Percentiles rank a stretch among this genome's conserved stretches.
These are phyloP conservation scores for Aureobasidium sp. DNA, from an alignment of 2,329 filamentous ascomycete genomes.

Conservation along the genomic window DNA sequence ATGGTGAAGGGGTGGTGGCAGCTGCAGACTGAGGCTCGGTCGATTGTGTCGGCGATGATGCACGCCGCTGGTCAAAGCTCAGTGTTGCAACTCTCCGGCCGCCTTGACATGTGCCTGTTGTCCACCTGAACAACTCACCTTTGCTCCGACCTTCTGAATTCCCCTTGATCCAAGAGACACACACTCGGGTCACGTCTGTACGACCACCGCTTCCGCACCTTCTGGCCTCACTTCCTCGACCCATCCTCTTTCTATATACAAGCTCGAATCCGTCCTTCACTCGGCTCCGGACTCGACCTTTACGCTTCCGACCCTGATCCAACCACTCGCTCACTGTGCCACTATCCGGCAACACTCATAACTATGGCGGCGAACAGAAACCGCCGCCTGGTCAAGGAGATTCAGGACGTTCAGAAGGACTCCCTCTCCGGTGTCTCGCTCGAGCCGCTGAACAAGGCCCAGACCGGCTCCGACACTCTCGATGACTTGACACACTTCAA, in stretches of 20 bases:
- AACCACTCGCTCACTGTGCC: neutral
- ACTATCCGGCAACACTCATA: too few relatives aligned
- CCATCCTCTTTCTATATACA: neutral
- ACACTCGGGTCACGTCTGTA: neutral
- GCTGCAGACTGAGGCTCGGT: neutral
- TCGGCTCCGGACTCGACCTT: neutral
- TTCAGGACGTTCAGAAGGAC: conserved; percentile 66
- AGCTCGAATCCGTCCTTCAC: neutral
- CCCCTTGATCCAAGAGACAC: neutral
- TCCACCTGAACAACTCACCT: neutral
- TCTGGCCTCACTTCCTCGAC: neutral
- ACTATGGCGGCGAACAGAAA: conserved; percentile 47
- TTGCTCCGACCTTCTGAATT: neutral
- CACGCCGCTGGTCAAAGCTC: neutral
- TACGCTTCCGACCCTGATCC: neutral
- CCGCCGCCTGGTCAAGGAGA: conserved; percentile 63
- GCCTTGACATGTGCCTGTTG: neutral
- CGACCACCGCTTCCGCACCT: too few relatives aligned
- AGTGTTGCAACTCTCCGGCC: neutral
- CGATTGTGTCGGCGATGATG: conserved; percentile 4
- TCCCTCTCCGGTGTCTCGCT: conserved; percentile 68
- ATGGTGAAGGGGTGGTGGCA: neutral
- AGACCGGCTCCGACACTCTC: conserved; percentile 41
- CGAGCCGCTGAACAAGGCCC: conserved; percentile 32
- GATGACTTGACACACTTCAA: conserved; percentile 72